Evolutionary conservation across 2,329 filamentous ascomycete genomes (phyloP).

Genomic region (Akanthomyces muscarius): DNA sequence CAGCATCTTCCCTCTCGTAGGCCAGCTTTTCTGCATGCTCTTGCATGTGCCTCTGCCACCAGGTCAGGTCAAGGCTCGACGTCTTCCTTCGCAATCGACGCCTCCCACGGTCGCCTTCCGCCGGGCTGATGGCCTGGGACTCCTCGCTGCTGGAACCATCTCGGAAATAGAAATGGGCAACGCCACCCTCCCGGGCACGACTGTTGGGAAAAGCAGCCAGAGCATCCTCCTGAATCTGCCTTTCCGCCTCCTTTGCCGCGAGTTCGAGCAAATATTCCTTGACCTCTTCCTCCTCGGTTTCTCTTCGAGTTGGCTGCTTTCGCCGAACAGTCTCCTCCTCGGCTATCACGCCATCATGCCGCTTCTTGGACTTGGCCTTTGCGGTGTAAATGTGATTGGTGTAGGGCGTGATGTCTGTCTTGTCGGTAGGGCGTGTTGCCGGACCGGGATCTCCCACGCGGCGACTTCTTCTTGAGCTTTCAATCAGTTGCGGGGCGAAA

Average conservation of each 20-base stretch:
- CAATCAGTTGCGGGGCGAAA: slow-evolving; percentile 77
- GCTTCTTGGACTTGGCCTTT: slow-evolving; percentile 37
- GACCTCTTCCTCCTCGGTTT: slow-evolving; percentile 72
- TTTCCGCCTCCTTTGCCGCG: slow-evolving; percentile 74
- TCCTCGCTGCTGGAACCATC: slow-evolving; percentile 59
- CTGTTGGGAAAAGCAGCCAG: slow-evolving; percentile 74
- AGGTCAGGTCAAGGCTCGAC: slow-evolving; percentile 59
- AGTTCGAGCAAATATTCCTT: slow-evolving; percentile 74
- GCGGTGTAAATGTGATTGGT: slow-evolving; percentile 57
- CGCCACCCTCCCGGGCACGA: slow-evolving; percentile 62
- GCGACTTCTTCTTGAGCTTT: slow-evolving; percentile 69
- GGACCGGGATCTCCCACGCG: slow-evolving; percentile 61
- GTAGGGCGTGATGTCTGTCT: slow-evolving; percentile 67
- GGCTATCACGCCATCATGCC: slow-evolving; percentile 28
- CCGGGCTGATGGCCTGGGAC: slow-evolving; percentile 36
- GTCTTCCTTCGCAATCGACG: slow-evolving; percentile 51
- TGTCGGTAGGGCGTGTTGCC: slow-evolving; percentile 61
- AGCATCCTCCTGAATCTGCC: slow-evolving; percentile 72
- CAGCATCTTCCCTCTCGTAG: slow-evolving; percentile 26
- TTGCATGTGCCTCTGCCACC: slow-evolving; percentile 79
- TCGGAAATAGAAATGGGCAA: slow-evolving; percentile 66
- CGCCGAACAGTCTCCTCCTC: slow-evolving; percentile 24
- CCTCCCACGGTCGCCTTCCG: slow-evolving; percentile 25
- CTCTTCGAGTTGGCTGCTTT: slow-evolving; percentile 48
- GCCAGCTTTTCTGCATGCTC: slow-evolving; percentile 66